Percentiles rank a stretch among this genome's conserved stretches.
Evolutionary conservation across 495 filamentous ascomycete genomes (phyloP).

Genomic region (Pyrenopolyporus hunteri): DNA sequence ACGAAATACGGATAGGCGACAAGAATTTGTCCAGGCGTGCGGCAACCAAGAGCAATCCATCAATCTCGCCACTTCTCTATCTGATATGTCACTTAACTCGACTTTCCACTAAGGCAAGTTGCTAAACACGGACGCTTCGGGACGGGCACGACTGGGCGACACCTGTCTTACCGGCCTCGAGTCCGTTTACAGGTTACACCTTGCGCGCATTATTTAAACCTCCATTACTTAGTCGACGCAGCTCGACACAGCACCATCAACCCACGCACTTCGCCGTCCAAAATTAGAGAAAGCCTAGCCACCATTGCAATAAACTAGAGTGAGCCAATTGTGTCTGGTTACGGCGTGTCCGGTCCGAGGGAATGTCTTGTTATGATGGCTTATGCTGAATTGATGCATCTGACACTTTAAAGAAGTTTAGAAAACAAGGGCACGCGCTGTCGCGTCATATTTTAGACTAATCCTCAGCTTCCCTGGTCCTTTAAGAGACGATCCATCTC

Average conservation of each 20-base stretch:
- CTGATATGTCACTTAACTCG: slow-evolving; percentile 29
- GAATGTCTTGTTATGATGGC: slow-evolving; percentile 11
- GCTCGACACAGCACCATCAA: slow-evolving; percentile 20
- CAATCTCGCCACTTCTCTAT: slow-evolving; percentile 1
- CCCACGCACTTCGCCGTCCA: slow-evolving; percentile 11
- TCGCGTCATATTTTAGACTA: slow-evolving; percentile 32
- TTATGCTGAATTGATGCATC: slow-evolving; percentile 23
- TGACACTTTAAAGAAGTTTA: slow-evolving; percentile 19
- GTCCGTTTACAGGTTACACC: slow-evolving; percentile 27
- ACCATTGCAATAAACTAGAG: slow-evolving; percentile 13
- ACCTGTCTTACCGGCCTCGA: slow-evolving; percentile 32
- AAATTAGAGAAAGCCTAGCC: slow-evolving; percentile 1
- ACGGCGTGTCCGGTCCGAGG: slow-evolving; percentile 16
- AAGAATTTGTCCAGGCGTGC: not conserved
- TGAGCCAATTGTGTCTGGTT: slow-evolving; percentile 22
- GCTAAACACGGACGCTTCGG: slow-evolving; percentile 35
- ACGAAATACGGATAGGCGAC: slow-evolving; percentile 1
- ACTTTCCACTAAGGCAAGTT: slow-evolving; percentile 13
- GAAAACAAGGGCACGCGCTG: slow-evolving; percentile 5
- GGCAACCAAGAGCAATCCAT: not conserved
- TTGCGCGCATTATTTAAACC: slow-evolving; percentile 17
- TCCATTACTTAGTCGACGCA: slow-evolving; percentile 20
- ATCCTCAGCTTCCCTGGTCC: slow-evolving; percentile 19
- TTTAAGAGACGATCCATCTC: slow-evolving; percentile 17
- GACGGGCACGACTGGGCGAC: slow-evolving; percentile 28